A percentile compares a stretch with the other conserved stretches of the same genome.
These are phyloP conservation scores for Dioszegia hungarica DNA, from an alignment of 768 basidiomycete genomes.

Conservation along the genomic window DNA sequence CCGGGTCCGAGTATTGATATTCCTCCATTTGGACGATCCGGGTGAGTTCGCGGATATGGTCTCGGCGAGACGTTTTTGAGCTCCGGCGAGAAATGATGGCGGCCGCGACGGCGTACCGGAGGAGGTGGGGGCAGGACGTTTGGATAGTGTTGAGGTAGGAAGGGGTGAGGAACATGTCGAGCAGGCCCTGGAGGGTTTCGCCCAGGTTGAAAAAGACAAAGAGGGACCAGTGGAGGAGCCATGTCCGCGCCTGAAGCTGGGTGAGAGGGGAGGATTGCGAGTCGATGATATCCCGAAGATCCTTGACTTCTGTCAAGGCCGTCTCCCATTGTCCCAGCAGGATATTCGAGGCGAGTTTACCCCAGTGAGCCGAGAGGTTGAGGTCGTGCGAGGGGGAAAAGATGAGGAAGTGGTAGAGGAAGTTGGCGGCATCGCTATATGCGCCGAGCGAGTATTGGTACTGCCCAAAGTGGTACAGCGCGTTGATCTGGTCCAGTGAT, in stretches of 20 bases:
- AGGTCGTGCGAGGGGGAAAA: constrained; percentile 89
- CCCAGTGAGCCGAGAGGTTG: constrained; percentile 96
- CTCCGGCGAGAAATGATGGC: constrained; percentile 84
- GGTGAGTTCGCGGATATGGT: constrained; percentile 85
- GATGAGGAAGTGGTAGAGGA: constrained; percentile 97
- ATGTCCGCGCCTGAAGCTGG: constrained; percentile 89
- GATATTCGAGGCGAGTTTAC: constrained; percentile 94
- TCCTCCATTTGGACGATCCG: constrained; percentile 92
- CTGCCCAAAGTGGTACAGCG: constrained; percentile 94
- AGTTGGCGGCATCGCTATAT: constrained; percentile 93
- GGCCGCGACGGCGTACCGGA: constrained; percentile 89
- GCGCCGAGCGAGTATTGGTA: constrained; percentile 99
- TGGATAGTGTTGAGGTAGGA: constrained; percentile 98
- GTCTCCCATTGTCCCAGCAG: constrained; percentile 90
- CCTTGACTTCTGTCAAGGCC: constrained; percentile 92
- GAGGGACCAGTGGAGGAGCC: constrained; percentile 95
- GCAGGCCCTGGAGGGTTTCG: constrained; percentile 80
- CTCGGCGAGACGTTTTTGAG: constrained; percentile 64
- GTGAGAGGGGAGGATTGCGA: constrained; percentile 54
- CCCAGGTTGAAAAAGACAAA: constrained; percentile 98
- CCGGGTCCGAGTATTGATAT: constrained; percentile 90
- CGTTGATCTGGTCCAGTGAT: constrained; percentile 88
- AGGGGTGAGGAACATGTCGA: constrained; percentile 93
- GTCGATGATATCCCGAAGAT: constrained; percentile 88
- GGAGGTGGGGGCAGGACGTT: constrained; percentile 86